Evolutionary conservation across 1,284 basidiomycete genomes (phyloP).

Genomic region (Polyporus tsugae): DNA sequence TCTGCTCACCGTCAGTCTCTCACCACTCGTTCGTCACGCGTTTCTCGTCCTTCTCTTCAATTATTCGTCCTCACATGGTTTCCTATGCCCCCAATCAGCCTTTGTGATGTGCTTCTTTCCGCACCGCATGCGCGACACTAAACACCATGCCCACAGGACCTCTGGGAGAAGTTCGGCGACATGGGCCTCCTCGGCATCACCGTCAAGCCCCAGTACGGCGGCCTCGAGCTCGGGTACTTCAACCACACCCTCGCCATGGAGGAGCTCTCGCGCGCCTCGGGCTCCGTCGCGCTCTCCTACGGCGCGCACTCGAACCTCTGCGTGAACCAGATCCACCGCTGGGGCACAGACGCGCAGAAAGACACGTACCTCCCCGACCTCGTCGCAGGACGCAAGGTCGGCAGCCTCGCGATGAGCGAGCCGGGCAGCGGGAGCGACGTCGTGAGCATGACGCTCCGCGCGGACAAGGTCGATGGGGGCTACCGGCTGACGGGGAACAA

Average conservation of each 20-base stretch:
- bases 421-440: conserved; percentile 92
- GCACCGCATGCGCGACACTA: conserved; percentile 1
- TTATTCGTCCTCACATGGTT: not conserved
- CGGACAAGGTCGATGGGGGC: conserved; percentile 78
- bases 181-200: conserved; percentile 91
- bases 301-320: conserved; percentile 95
- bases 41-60: not conserved
- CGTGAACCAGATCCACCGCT: conserved; percentile 89
- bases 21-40: not conserved
- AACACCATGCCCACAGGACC: conserved; percentile 58
- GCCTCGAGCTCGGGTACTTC: conserved; percentile 84
- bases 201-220: conserved; percentile 81
- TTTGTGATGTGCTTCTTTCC: not conserved
- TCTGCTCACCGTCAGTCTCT: not conserved
- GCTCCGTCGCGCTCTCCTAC: conserved; percentile 91
- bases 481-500: conserved; percentile 91
- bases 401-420: conserved; percentile 95
- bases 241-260: conserved; percentile 95
- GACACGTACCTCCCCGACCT: conserved; percentile 88
- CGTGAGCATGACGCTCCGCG: conserved; percentile 87
- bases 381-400: conserved; percentile 85
- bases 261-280: conserved; percentile 88
- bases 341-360: conserved; percentile 90
- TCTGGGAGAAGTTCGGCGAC: conserved; percentile 89
- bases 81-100: not conserved